Evolutionary conservation across 2,329 filamentous ascomycete genomes (phyloP).

Genomic region (Septoria petroselini): DNA sequence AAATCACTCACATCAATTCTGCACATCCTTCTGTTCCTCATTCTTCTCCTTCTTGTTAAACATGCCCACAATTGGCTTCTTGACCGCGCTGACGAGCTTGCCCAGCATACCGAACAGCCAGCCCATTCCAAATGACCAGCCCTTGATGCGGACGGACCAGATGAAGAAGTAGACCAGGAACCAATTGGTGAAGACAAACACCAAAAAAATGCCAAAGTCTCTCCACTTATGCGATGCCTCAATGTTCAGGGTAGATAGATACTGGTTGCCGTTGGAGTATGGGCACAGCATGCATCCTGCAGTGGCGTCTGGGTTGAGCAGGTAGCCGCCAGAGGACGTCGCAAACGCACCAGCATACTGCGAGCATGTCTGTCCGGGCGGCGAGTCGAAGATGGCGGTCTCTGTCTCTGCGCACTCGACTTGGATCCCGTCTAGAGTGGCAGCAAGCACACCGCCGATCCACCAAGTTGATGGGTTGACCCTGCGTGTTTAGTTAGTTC

Average conservation of each 20-base stretch:
- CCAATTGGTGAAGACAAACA: slow-evolving; percentile 67
- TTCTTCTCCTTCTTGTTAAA: slow-evolving; percentile 24
- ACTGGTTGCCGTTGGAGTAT: slow-evolving; percentile 65
- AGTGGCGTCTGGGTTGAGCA: slow-evolving; percentile 60
- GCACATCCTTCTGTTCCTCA: slow-evolving; percentile 10
- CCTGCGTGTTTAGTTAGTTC: not conserved
- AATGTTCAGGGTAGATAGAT: slow-evolving; percentile 59
- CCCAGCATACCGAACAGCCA: slow-evolving; percentile 53
- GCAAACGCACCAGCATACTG: slow-evolving; percentile 63
- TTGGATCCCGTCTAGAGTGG: slow-evolving; percentile 54
- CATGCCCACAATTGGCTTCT: slow-evolving; percentile 34
- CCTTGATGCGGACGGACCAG: slow-evolving; percentile 66
- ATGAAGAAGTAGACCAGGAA: slow-evolving; percentile 56
- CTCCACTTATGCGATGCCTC: slow-evolving; percentile 63
- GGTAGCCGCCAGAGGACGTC: slow-evolving; percentile 55
- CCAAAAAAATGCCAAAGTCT: slow-evolving; percentile 69
- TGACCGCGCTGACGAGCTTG: slow-evolving; percentile 40
- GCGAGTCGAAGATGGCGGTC: slow-evolving; percentile 63
- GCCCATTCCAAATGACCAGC: slow-evolving; percentile 68
- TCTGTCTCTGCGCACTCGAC: slow-evolving; percentile 52
- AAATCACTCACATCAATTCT: not conserved
- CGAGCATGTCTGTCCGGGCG: slow-evolving; percentile 61
- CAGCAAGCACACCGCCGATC: slow-evolving; percentile 66
- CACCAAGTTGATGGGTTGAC: slow-evolving; percentile 68
- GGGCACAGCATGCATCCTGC: slow-evolving; percentile 66